These are phyloP conservation scores for Groenewaldozyma auringiensis DNA, from an alignment of 1,139 yeast species.

Conservation along the genomic window DNA sequence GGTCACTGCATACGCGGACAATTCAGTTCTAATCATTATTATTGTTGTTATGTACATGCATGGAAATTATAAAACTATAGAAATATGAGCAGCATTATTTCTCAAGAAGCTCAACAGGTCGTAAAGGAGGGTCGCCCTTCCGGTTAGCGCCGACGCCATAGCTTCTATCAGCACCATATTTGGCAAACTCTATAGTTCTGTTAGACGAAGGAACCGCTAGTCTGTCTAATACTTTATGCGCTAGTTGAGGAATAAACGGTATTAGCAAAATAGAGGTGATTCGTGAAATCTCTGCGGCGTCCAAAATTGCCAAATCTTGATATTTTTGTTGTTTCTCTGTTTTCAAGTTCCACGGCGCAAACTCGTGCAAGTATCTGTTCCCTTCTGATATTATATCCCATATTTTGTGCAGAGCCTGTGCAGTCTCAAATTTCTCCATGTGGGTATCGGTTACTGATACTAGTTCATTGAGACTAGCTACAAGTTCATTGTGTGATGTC, in stretches of 20 bases:
- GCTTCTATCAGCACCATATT: slow-evolving; percentile 40
- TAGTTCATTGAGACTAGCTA: slow-evolving; percentile 28
- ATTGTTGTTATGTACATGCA: background rate
- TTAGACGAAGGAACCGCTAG: slow-evolving; percentile 42
- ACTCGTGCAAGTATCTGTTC: slow-evolving; percentile 49
- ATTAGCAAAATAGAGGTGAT: slow-evolving; percentile 56
- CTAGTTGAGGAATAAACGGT: slow-evolving; percentile 65
- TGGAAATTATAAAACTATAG: background rate
- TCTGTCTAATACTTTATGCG: slow-evolving; percentile 53
- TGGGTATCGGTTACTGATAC: slow-evolving; percentile 35
- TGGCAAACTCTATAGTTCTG: slow-evolving; percentile 39
- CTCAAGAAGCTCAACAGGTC: slow-evolving; percentile 4
- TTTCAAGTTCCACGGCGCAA: slow-evolving; percentile 47
- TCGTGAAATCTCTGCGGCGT: slow-evolving; percentile 66
- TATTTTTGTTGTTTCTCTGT: slow-evolving; percentile 21
- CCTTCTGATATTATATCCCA: slow-evolving; percentile 56
- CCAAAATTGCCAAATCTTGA: slow-evolving; percentile 41
- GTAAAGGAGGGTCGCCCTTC: slow-evolving; percentile 33
- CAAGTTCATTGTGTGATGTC: slow-evolving; percentile 14
- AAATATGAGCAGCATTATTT: too few relatives aligned
- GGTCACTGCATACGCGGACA: slow-evolving; percentile 46
- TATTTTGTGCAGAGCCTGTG: slow-evolving; percentile 49
- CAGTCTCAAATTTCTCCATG: slow-evolving; percentile 46
- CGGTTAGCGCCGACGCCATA: slow-evolving; percentile 43
- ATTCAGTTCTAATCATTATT: slow-evolving; percentile 31